Percentiles rank a stretch among this genome's conserved stretches.
phyloP scores from a whole-genome alignment of 2,329 filamentous ascomycete genomes.

The Pyricularia sp. region DNA sequence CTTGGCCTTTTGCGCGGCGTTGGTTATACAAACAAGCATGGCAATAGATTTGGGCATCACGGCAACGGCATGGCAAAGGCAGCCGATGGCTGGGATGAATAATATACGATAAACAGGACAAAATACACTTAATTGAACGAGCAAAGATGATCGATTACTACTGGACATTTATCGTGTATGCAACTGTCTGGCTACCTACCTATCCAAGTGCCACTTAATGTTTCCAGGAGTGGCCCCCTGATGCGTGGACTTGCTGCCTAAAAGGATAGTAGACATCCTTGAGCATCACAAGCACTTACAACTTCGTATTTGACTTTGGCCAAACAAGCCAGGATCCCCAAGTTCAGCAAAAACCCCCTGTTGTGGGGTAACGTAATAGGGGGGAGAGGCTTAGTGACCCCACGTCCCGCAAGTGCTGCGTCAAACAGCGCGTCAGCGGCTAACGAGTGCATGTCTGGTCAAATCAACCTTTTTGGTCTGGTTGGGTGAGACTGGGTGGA shows the following conservation, averaged over 20 bases:
- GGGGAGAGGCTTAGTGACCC: neutral
- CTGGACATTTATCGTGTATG: neutral
- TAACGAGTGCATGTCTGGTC: neutral
- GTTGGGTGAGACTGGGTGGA: too few relatives aligned
- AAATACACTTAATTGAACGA: neutral
- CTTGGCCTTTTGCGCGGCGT: neutral
- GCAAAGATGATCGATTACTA: conserved; percentile 1
- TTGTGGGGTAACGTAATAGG: neutral
- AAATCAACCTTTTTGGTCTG: neutral
- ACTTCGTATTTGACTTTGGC: too few relatives aligned
- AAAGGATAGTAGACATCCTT: too few relatives aligned
- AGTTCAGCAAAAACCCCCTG: neutral
- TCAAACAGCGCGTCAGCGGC: neutral
- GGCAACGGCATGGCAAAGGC: neutral
- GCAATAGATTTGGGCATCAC: neutral
- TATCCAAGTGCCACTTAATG: neutral
- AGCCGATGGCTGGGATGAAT: neutral
- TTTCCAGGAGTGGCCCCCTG: neutral
- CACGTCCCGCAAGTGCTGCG: neutral
- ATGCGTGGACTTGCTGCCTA: neutral
- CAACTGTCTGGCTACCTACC: neutral
- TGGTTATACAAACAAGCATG: neutral
- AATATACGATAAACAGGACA: neutral
- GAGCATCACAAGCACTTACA: too few relatives aligned
- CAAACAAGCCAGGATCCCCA: neutral